Conservation (phyloP, 2,329 filamentous ascomycete genomes). For the Pseudonectria buxi region DNA sequence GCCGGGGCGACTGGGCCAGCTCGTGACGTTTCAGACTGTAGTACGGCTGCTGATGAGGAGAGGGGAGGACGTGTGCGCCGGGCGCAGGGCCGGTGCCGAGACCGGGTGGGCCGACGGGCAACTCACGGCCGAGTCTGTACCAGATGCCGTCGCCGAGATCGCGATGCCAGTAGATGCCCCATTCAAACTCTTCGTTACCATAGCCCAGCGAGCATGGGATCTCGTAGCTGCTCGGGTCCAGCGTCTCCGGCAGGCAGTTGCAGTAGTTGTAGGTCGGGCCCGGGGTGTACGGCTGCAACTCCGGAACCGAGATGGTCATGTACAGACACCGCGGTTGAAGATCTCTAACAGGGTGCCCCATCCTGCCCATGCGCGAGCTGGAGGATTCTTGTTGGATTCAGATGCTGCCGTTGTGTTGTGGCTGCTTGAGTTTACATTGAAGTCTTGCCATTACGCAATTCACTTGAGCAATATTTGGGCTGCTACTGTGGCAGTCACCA, state of each 20-base stretch:
- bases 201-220: constrained; percentile 11
- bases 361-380: constrained; percentile 2
- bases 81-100: constrained; percentile 1
- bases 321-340: constrained; percentile 19
- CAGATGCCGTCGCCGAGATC: constrained; percentile 19
- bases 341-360: constrained; percentile 13
- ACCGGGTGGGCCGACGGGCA: background rate
- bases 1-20: constrained; percentile 20
- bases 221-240: constrained; percentile 14
- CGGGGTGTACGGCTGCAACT: constrained; percentile 1
- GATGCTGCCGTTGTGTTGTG: background rate
- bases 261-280: background rate
- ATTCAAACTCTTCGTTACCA: constrained; percentile 26
- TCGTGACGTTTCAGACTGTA: constrained; percentile 14
- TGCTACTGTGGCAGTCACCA: no score
- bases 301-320: constrained; percentile 17
- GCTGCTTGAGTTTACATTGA: background rate
- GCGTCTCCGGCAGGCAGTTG: constrained; percentile 6
- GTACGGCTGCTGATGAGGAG: constrained; percentile 6
- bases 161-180: constrained; percentile 31
- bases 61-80: constrained; percentile 6
- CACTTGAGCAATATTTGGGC: no score
- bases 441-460: no score
- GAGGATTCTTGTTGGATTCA: background rate
- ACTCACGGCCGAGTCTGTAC: constrained; percentile 16